Evolutionary conservation across 2,329 filamentous ascomycete species (phyloP), one percentile per base, ranked within the genome.

Genomic region (Exophiala viscosa): DNA sequence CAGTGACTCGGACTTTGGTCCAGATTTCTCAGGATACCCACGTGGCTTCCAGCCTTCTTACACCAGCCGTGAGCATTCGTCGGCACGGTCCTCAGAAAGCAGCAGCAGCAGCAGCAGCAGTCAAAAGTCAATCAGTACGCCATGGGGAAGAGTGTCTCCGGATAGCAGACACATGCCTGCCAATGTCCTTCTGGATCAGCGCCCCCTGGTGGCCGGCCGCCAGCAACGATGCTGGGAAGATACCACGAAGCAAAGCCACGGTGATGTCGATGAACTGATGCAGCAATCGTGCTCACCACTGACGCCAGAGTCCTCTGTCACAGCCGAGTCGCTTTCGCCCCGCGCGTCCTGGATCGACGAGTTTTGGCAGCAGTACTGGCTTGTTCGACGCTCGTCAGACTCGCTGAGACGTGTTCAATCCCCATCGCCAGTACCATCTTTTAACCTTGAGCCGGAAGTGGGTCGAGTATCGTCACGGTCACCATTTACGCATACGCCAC

Each of bases 91-190:
- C 5, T 10, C 38, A 15, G n/a, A 14, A 17, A 18, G 40, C 18
- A 20, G 39, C 39, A 28, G 7, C 40, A 13, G 13, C 28, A 14
- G 8, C 13, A 5, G 32, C 20, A 18, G 23, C 15, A 15, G 20
- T n/a, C n/a, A n/a, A 13, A 8, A 38, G 15, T 2, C 32, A 9
- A 40, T 52, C 18, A 17, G 18, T 8, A 55, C 52, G n/a, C 52
- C 52, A 11, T 55, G 52, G 52, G 52, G 52, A 10, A 18, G 38
- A 13, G 48, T 55, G 14, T 5, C 15, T 14, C 34, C 52, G 3
- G 35, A 15, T 5, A 52, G 44, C 35, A 33, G 31, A 6, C 36
- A 45, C 35, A 15, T 35, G 9, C 48, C 52, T 10, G 52, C 48
- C 10, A 55, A 55, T 31, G 45, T 55, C 14, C 48, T 49, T 3